phyloP scores from a whole-genome alignment of 2,329 filamentous ascomycete genomes.

The Calycina herbarum region DNA sequence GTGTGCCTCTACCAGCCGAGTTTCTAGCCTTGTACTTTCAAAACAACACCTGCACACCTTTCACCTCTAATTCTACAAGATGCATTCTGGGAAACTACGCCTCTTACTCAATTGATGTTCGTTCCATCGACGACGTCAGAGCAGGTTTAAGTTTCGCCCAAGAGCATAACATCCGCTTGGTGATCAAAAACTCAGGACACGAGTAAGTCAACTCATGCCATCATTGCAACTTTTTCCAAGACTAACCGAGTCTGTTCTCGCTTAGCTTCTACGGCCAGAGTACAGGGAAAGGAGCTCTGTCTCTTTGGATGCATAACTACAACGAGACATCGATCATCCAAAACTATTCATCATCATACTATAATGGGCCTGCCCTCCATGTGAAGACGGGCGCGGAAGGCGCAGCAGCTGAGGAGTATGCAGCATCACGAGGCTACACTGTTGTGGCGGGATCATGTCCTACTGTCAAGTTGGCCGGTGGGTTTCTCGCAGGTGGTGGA shows the following conservation, averaged over 20 bases:
- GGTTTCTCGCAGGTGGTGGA: not conserved
- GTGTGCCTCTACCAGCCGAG: not conserved
- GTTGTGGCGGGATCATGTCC: not conserved
- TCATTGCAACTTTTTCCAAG: not conserved
- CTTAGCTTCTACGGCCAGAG: conserved; percentile 48
- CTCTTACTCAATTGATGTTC: conserved; percentile 24
- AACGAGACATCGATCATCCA: conserved; percentile 42
- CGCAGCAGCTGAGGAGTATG: not conserved
- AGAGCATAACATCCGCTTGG: conserved; percentile 35
- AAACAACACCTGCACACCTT: conserved; percentile 3
- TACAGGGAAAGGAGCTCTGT: conserved; percentile 45
- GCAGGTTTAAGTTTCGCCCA: conserved; percentile 36
- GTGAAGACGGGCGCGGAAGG: not conserved
- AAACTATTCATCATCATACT: conserved; percentile 25
- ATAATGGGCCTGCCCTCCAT: not conserved
- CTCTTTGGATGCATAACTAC: conserved; percentile 49
- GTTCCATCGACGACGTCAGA: conserved; percentile 4
- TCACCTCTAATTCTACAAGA: conserved; percentile 31
- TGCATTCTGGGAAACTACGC: conserved; percentile 16
- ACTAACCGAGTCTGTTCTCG: not conserved
- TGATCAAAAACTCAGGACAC: conserved; percentile 46
- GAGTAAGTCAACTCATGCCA: conserved; percentile 36
- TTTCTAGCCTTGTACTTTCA: conserved; percentile 35
- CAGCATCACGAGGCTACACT: not conserved
- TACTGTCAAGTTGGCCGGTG: not conserved